These are phyloP conservation scores for Phragmites australis DNA, from an alignment of 176 grass and related monocot genomes.

Conservation along the genomic window DNA sequence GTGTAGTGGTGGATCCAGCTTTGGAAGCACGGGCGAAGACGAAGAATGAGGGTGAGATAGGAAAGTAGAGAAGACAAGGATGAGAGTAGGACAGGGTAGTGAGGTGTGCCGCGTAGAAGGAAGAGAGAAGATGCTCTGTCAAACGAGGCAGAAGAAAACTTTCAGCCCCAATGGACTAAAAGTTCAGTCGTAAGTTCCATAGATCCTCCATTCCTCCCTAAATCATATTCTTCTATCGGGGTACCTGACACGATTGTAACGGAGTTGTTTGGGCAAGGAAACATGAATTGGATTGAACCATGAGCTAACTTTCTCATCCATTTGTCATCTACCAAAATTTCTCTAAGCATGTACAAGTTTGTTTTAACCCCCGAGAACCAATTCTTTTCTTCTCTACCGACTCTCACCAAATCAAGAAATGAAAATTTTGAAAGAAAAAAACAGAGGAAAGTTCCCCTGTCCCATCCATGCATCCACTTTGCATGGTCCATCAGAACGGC, in stretches of 20 bases:
- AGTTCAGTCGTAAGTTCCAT: no score
- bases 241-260: neutral
- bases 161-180: no score
- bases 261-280: neutral
- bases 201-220: no score
- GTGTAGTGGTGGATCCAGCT: no score
- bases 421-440: neutral
- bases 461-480: neutral
- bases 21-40: no score
- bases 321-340: conserved; percentile 31
- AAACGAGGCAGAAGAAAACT: no score
- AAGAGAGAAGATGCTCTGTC: no score
- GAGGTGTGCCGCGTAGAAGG: no score
- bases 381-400: conserved; percentile 18
- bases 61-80: no score
- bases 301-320: neutral
- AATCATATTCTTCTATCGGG: no score
- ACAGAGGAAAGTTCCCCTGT: neutral
- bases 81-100: no score
- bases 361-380: neutral
- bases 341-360: conserved; percentile 32
- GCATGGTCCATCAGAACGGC: conserved; percentile 57
- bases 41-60: no score
- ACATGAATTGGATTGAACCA: neutral
- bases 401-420: conserved; percentile 42